Conservation (phyloP, 1,284 basidiomycete genomes). For the Meira miltonrushii region DNA sequence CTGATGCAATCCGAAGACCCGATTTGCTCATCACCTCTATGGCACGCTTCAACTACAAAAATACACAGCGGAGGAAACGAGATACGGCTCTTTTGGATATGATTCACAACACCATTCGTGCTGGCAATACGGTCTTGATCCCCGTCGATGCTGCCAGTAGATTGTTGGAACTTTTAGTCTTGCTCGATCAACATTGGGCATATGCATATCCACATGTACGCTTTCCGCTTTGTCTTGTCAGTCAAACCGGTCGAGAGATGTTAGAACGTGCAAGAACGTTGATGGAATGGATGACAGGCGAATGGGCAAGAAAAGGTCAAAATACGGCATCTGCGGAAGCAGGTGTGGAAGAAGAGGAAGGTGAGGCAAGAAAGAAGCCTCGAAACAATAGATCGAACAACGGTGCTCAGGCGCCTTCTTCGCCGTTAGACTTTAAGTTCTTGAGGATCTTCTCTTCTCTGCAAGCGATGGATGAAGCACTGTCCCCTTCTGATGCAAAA, state of each 20-base stretch:
- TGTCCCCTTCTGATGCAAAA: slow-evolving; percentile 70
- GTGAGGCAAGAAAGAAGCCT: slow-evolving; percentile 2
- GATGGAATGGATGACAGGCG: slow-evolving; percentile 98
- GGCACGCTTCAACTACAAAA: slow-evolving; percentile 68
- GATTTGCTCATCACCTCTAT: slow-evolving; percentile 83
- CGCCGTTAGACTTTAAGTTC: slow-evolving; percentile 60
- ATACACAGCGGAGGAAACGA: slow-evolving; percentile 81
- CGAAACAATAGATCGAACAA: not conserved
- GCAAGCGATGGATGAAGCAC: slow-evolving; percentile 70
- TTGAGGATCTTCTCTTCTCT: slow-evolving; percentile 82
- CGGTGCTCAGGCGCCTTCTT: slow-evolving; percentile 16
- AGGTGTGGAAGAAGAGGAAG: slow-evolving; percentile 18
- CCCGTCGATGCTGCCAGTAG: slow-evolving; percentile 92
- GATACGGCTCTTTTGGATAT: slow-evolving; percentile 61
- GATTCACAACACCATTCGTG: slow-evolving; percentile 83
- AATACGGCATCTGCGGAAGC: slow-evolving; percentile 5
- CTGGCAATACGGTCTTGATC: slow-evolving; percentile 71
- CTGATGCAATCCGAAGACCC: slow-evolving; percentile 40
- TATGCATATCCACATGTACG: slow-evolving; percentile 64
- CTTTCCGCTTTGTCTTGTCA: slow-evolving; percentile 73
- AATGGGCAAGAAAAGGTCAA: slow-evolving; percentile 59
- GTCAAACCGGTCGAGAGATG: slow-evolving; percentile 86
- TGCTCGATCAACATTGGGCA: slow-evolving; percentile 96
- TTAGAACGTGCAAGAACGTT: slow-evolving; percentile 88
- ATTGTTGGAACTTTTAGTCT: slow-evolving; percentile 83